A percentile compares a stretch with the other conserved stretches of the same genome.
Evolutionary conservation across 768 basidiomycete species (phyloP).

Genomic region (Rhodotorula paludigena): DNA sequence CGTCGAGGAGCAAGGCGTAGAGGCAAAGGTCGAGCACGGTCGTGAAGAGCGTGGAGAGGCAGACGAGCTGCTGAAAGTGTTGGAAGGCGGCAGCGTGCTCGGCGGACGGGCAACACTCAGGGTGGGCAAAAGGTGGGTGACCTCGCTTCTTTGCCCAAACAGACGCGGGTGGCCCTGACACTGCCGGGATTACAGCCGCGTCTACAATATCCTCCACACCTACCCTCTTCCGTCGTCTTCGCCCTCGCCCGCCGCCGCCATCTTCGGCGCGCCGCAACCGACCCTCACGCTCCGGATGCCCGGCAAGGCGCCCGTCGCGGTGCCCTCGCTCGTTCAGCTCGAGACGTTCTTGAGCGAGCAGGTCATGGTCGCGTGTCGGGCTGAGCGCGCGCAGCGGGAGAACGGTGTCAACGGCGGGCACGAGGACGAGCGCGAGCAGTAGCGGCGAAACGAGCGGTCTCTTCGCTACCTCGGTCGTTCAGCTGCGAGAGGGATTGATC

Average conservation of each 20-base stretch:
- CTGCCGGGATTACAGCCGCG: neutral
- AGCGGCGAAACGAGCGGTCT: too few species aligned
- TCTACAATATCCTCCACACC: slow-evolving; percentile 24
- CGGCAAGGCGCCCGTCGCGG: slow-evolving; percentile 8
- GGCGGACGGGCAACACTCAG: slow-evolving; percentile 24
- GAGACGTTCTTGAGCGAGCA: slow-evolving; percentile 16
- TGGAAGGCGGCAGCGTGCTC: slow-evolving; percentile 14
- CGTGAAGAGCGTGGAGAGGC: neutral
- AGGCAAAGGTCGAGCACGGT: neutral
- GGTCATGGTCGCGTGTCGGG: neutral
- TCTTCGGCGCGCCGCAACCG: neutral
- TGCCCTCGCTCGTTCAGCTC: slow-evolving; percentile 18
- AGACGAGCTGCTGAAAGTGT: slow-evolving; percentile 2
- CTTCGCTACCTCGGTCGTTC: too few species aligned
- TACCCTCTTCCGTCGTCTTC: slow-evolving; percentile 13
- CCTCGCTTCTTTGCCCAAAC: neutral
- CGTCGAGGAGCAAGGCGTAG: neutral
- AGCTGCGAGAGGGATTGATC: too few species aligned
- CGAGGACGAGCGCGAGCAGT: neutral
- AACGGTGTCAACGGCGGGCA: neutral
- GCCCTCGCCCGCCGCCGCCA: too few species aligned
- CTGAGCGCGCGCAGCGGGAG: neutral
- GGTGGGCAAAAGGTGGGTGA: neutral
- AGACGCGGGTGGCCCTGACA: neutral
- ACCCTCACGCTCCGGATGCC: slow-evolving; percentile 17